phyloP scores from a whole-genome alignment of 78 protist genomes.

The Diacronema lutheri region DNA sequence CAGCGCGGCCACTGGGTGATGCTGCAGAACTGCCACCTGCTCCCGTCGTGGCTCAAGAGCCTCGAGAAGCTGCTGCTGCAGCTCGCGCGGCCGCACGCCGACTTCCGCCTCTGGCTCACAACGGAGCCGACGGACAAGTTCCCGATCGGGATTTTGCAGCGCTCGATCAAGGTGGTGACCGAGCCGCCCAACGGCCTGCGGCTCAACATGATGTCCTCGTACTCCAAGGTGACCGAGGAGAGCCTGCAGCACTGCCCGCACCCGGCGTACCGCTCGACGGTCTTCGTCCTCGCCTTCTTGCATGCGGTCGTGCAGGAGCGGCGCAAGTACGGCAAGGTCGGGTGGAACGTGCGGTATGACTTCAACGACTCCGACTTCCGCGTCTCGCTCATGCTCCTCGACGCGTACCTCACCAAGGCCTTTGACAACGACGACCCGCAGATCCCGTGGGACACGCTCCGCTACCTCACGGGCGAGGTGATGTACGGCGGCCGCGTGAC shows the following conservation, averaged over 20 bases:
- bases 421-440: conserved; percentile 27
- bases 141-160: conserved; percentile 91
- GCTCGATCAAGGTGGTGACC: conserved; percentile 89
- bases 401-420: conserved; percentile 75
- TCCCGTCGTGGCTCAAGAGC: conserved; percentile 74
- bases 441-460: conserved; percentile 84
- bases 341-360: conserved; percentile 90
- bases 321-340: conserved; percentile 90
- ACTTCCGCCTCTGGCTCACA: conserved; percentile 91
- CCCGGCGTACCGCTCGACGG: conserved; percentile 73
- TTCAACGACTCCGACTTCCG: conserved; percentile 89
- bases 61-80: conserved; percentile 82
- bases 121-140: conserved; percentile 87
- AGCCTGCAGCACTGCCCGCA: conserved; percentile 64
- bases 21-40: conserved; percentile 89
- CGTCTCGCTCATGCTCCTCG: conserved; percentile 56
- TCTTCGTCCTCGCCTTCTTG: conserved; percentile 86
- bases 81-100: conserved; percentile 57
- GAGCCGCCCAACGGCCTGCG: conserved; percentile 93
- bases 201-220: conserved; percentile 76
- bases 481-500: conserved; percentile 96
- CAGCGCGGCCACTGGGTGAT: conserved; percentile 90
- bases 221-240: conserved; percentile 57
- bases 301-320: conserved; percentile 95
- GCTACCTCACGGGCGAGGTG: conserved; percentile 90